phyloP scores from a whole-genome alignment of 2,329 filamentous ascomycete genomes.

The Ceratocystis colombiana region DNA sequence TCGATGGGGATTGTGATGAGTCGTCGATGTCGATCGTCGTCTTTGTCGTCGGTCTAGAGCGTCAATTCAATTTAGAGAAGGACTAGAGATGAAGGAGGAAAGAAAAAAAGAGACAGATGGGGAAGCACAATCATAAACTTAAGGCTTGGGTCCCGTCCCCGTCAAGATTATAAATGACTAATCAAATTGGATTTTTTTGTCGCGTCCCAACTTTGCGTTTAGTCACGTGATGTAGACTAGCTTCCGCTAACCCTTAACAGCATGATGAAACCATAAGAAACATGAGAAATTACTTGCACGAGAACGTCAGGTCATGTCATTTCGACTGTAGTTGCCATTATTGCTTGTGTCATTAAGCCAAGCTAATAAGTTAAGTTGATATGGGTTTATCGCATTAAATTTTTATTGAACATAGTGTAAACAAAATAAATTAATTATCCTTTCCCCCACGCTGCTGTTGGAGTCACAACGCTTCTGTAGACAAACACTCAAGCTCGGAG shows the following conservation, averaged over 20 bases:
- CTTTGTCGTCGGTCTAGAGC: slow-evolving; percentile 4
- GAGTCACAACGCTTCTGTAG: neutral
- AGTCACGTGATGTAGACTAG: neutral
- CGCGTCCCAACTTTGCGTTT: neutral
- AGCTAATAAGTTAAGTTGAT: no score
- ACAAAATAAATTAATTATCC: no score
- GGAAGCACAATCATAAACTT: slow-evolving; percentile 5
- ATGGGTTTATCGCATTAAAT: no score
- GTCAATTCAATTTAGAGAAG: neutral
- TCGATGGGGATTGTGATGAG: slow-evolving; percentile 4
- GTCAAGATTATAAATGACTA: neutral
- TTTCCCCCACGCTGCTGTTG: no score
- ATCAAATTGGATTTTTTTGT: neutral
- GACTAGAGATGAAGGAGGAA: slow-evolving; percentile 14
- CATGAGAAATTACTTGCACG: no score
- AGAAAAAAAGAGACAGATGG: slow-evolving; percentile 6
- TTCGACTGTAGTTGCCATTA: no score
- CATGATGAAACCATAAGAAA: no score
- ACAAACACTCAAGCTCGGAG: neutral
- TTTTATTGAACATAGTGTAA: no score
- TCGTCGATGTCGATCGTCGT: slow-evolving; percentile 12
- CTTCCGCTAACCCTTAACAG: no score
- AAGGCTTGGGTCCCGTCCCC: neutral
- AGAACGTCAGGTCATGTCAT: no score
- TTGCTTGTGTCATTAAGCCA: no score